phyloP scores from a whole-genome alignment of 805 yeast genomes.

The Ascoidea tarda region DNA sequence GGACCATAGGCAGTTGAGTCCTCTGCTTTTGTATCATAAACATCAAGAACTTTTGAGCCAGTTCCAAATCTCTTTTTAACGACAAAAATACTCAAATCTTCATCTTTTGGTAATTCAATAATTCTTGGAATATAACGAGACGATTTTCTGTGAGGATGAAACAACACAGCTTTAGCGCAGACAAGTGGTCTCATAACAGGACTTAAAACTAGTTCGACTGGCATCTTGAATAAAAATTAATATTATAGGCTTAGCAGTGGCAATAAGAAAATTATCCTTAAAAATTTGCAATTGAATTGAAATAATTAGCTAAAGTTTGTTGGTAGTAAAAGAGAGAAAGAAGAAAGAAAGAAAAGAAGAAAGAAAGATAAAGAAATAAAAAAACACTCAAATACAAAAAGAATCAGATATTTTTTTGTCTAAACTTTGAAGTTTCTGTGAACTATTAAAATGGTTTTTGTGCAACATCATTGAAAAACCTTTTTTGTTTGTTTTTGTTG shows the following conservation, averaged over 20 bases:
- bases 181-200: constrained; percentile 50
- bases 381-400: too few species aligned
- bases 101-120: constrained; percentile 26
- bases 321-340: too few species aligned
- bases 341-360: too few species aligned
- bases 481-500: too few species aligned
- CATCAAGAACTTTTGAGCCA: constrained; percentile 43
- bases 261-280: too few species aligned
- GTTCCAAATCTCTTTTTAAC: constrained; percentile 45
- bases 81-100: constrained; percentile 25
- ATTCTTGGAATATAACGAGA: constrained; percentile 42
- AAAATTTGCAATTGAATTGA: too few species aligned
- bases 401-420: too few species aligned
- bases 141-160: constrained; percentile 40
- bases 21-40: constrained; percentile 27
- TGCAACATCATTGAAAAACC: too few species aligned
- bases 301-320: too few species aligned
- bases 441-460: too few species aligned
- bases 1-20: constrained; percentile 23
- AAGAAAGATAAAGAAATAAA: too few species aligned
- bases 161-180: constrained; percentile 36
- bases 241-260: not conserved
- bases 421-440: too few species aligned
- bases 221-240: constrained; percentile 24
- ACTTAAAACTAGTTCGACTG: constrained; percentile 40